Conservation (phyloP, 345 rosid species). For the Arabidopsis arenosa region DNA sequence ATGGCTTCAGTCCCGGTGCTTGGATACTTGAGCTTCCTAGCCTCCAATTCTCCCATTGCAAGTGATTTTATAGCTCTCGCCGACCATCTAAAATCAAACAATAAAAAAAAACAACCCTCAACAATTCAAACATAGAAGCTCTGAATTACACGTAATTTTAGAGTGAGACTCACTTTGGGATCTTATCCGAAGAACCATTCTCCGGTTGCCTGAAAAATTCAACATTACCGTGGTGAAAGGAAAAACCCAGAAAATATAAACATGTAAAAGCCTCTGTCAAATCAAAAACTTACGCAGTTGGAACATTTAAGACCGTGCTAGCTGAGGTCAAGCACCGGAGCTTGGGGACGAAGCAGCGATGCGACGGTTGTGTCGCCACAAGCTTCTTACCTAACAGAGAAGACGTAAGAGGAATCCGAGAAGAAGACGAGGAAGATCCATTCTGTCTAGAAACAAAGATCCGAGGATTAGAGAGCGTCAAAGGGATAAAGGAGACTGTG, state of each 20-base stretch:
- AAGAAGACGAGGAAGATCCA: slow-evolving; percentile 18
- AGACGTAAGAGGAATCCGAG: slow-evolving; percentile 39
- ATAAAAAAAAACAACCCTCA: not conserved
- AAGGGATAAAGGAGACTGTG: slow-evolving; percentile 54
- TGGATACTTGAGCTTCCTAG: slow-evolving; percentile 92
- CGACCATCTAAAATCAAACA: slow-evolving; percentile 70
- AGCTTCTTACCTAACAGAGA: slow-evolving; percentile 60
- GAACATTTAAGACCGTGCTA: slow-evolving; percentile 66
- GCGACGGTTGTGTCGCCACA: slow-evolving; percentile 41
- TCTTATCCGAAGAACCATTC: slow-evolving; percentile 53
- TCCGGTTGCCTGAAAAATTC: slow-evolving; percentile 61
- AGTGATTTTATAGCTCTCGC: slow-evolving; percentile 84
- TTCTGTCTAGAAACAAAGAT: slow-evolving; percentile 29
- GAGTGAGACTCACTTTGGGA: slow-evolving; percentile 64
- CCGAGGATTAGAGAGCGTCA: slow-evolving; percentile 47
- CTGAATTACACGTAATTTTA: not conserved
- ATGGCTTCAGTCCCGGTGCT: slow-evolving; percentile 81
- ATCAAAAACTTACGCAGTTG: slow-evolving; percentile 55
- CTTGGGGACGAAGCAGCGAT: slow-evolving; percentile 43
- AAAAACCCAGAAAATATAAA: slow-evolving; percentile 7
- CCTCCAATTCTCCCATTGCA: slow-evolving; percentile 84
- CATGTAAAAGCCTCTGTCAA: not conserved
- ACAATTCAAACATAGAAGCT: slow-evolving; percentile 9
- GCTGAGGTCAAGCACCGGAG: slow-evolving; percentile 48
- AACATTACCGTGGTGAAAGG: not conserved